Percentiles rank a stretch among this genome's conserved stretches.
Evolutionary conservation across 1,139 yeast genomes (phyloP).

Genomic region (Candida smagusa): DNA sequence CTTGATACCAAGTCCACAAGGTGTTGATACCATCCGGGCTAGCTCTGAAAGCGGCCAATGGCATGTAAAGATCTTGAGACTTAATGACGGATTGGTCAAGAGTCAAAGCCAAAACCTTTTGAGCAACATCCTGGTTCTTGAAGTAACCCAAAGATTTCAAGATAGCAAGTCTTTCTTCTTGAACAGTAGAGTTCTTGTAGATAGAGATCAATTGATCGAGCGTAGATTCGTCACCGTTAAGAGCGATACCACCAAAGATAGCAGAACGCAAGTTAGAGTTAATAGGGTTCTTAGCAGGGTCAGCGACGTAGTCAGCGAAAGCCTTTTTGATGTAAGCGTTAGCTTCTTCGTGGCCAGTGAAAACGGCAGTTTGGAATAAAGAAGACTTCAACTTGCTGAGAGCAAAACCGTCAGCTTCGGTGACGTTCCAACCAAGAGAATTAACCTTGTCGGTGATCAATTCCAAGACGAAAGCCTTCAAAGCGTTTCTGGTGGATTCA

Average conservation of each 20-base stretch:
- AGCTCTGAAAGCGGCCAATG: constrained; percentile 67
- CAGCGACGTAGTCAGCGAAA: constrained; percentile 56
- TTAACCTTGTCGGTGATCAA: constrained; percentile 59
- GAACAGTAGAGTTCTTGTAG: constrained; percentile 61
- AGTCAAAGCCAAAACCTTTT: constrained; percentile 57
- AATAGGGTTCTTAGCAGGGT: constrained; percentile 46
- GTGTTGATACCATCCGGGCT: constrained; percentile 62
- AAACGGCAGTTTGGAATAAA: constrained; percentile 68
- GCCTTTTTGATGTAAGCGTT: constrained; percentile 51
- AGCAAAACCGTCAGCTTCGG: constrained; percentile 61
- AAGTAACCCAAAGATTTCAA: constrained; percentile 74
- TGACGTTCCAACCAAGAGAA: constrained; percentile 68
- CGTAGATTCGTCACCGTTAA: constrained; percentile 58
- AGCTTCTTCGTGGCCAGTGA: constrained; percentile 54
- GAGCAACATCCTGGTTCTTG: constrained; percentile 52
- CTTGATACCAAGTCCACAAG: constrained; percentile 73
- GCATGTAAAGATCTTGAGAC: constrained; percentile 78
- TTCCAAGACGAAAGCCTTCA: constrained; percentile 56
- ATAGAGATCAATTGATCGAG: constrained; percentile 63
- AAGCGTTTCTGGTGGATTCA: constrained; percentile 49
- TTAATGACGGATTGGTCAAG: constrained; percentile 69
- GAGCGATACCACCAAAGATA: constrained; percentile 67
- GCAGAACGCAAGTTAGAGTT: constrained; percentile 79
- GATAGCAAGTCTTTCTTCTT: constrained; percentile 76
- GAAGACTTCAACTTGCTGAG: constrained; percentile 73